phyloP scores from a whole-genome alignment of 257 asterid genomes.

The Capsicum pubescens region DNA sequence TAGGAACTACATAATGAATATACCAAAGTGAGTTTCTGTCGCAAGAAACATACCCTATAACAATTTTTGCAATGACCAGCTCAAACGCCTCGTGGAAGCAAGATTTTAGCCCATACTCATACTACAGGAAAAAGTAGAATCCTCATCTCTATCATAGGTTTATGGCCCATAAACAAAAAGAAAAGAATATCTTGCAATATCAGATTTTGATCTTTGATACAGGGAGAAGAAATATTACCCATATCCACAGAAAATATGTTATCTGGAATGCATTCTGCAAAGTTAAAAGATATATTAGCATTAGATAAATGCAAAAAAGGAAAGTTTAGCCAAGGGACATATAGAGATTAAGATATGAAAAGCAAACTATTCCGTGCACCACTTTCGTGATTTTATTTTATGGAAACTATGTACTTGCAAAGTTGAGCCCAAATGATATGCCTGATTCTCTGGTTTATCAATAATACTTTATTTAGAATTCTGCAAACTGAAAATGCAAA shows the following conservation, averaged over 20 bases:
- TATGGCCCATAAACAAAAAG: neutral
- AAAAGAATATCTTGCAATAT: conserved; percentile 4
- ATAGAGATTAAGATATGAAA: neutral
- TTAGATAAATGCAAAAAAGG: neutral
- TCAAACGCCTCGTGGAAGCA: conserved; percentile 70
- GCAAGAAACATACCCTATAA: conserved; percentile 60
- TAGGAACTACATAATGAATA: neutral
- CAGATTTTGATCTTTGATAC: neutral
- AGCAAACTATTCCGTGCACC: neutral
- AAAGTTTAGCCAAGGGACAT: neutral
- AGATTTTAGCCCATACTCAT: conserved; percentile 60
- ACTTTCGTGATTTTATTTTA: neutral
- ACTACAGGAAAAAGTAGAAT: conserved; percentile 55
- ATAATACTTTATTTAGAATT: neutral
- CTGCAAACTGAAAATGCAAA: conserved; percentile 32
- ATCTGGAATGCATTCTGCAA: conserved; percentile 89
- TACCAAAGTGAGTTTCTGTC: neutral
- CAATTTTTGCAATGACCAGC: conserved; percentile 61
- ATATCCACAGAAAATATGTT: conserved; percentile 85
- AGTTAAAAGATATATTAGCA: neutral
- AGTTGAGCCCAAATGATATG: neutral
- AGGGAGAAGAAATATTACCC: conserved; percentile 58
- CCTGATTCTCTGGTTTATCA: neutral
- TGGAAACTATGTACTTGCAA: neutral
- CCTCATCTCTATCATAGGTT: neutral